Conservation (phyloP, 495 filamentous ascomycete species). For the Penicillium angulare region DNA sequence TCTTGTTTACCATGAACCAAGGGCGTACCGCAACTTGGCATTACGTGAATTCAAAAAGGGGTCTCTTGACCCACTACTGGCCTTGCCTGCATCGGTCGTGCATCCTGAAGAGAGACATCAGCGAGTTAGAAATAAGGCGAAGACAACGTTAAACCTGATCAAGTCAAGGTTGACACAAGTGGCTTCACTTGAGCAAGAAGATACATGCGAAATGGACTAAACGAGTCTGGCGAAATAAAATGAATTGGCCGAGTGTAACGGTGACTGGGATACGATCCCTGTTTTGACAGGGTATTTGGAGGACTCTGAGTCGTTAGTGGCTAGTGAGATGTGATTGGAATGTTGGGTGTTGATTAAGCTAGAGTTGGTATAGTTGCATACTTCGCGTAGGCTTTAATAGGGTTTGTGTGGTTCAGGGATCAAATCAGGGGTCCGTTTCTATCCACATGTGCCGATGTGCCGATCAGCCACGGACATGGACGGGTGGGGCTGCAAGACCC, state of each 20-base stretch:
- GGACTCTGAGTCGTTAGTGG: not conserved
- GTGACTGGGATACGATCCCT: too few relatives aligned
- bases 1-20: too few relatives aligned
- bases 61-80: not conserved
- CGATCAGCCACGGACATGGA: conserved; percentile 7
- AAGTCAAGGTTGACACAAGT: not conserved
- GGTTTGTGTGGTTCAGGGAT: not conserved
- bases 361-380: not conserved
- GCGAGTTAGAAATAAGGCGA: not conserved
- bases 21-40: too few relatives aligned
- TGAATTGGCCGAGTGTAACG: too few relatives aligned
- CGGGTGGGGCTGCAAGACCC: not conserved
- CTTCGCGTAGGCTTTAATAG: not conserved
- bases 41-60: too few relatives aligned
- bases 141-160: not conserved
- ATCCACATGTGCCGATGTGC: conserved; percentile 17
- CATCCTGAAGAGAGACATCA: not conserved
- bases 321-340: not conserved
- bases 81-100: not conserved
- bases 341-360: not conserved
- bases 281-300: not conserved
- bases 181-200: not conserved
- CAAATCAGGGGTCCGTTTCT: conserved; percentile 11
- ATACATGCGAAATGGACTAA: too few relatives aligned
- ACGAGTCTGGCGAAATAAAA: too few relatives aligned